A percentile compares a stretch with the other conserved stretches of the same genome.
phyloP scores from a whole-genome alignment of 305 asterid genomes.

The Fraxinus floribunda region DNA sequence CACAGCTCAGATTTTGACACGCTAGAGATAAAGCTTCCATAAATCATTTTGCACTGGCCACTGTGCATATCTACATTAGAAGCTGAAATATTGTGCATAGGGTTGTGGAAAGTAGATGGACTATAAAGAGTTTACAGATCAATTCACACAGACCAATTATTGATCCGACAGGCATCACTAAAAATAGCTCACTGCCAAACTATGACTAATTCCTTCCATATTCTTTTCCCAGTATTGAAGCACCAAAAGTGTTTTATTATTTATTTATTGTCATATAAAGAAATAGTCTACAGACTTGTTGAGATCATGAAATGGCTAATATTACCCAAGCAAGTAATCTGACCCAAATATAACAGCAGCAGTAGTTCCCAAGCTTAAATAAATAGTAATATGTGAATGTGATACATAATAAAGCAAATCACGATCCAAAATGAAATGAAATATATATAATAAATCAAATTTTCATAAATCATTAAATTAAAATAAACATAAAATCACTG shows the following conservation, averaged over 20 bases:
- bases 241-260: neutral
- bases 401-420: neutral
- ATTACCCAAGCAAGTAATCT: neutral
- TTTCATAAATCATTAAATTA: neutral
- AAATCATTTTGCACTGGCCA: neutral
- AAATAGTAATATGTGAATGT: neutral
- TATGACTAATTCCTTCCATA: neutral
- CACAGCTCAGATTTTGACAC: neutral
- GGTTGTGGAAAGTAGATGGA: neutral
- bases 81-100: neutral
- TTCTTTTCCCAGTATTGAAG: neutral
- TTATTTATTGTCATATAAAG: neutral
- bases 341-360: neutral
- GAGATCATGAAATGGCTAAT: neutral
- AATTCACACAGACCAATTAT: neutral
- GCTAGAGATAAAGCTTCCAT: neutral
- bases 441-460: neutral
- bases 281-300: neutral
- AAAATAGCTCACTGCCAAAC: neutral
- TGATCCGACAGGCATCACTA: neutral
- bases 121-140: neutral
- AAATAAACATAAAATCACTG: neutral
- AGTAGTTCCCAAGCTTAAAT: neutral
- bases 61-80: neutral
- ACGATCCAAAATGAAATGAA: neutral